Evolutionary conservation across 306 rosid genomes (phyloP).

Genomic region (Begonia masoniana): DNA sequence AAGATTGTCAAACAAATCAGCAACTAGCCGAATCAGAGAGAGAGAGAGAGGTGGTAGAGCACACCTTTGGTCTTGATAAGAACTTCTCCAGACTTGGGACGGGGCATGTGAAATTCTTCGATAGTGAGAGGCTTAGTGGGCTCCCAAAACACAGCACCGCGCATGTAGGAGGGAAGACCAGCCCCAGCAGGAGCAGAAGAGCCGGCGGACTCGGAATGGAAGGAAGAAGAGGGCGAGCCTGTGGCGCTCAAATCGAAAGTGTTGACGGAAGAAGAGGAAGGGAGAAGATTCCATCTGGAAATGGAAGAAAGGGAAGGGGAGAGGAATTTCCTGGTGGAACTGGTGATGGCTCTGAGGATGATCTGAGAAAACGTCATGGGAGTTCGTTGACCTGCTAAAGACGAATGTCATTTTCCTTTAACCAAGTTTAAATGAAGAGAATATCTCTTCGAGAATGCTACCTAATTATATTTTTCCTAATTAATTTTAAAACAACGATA

Average conservation of each 20-base stretch:
- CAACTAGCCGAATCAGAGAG: background rate
- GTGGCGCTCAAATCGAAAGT: background rate
- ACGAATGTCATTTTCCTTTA: too few relatives aligned
- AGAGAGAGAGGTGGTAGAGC: background rate
- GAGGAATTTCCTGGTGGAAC: background rate
- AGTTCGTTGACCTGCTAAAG: background rate
- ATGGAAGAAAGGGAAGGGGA: background rate
- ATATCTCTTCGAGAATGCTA: too few relatives aligned
- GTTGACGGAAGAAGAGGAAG: background rate
- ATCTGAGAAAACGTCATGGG: slow-evolving; percentile 2
- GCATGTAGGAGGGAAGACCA: slow-evolving; percentile 64
- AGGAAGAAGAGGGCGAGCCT: slow-evolving; percentile 5
- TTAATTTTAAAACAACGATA: too few relatives aligned
- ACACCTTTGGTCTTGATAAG: slow-evolving; percentile 78
- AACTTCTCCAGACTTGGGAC: slow-evolving; percentile 77
- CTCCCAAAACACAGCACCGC: slow-evolving; percentile 69
- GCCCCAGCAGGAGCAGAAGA: slow-evolving; percentile 13
- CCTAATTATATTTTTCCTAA: too few relatives aligned
- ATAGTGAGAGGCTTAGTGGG: slow-evolving; percentile 73
- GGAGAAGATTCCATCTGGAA: slow-evolving; percentile 5
- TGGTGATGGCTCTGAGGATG: slow-evolving; percentile 5
- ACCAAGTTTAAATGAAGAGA: too few relatives aligned
- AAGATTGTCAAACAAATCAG: too few relatives aligned
- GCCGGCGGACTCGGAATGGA: slow-evolving; percentile 14
- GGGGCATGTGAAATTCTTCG: slow-evolving; percentile 75